Base-by-base conservation (phyloP, 78 protist genomes). In the Tieghemostelium lacteum region DNA sequence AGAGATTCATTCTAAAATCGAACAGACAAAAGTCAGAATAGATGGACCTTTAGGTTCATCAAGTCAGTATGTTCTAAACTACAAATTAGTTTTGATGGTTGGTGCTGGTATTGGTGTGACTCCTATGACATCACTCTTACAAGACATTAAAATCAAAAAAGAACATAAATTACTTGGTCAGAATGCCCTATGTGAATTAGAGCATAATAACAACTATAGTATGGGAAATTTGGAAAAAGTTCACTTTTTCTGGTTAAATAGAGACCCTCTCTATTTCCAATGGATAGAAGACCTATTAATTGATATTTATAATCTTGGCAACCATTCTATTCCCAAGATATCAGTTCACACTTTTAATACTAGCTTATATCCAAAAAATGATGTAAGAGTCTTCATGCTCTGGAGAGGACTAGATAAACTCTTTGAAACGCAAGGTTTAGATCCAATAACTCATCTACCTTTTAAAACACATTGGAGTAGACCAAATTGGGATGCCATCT, bases 31-130 rank as follows among this genome's bases (percentile, higher is more conserved):
- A 26, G 60, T 74, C 85, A 64, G 52, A 22, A 74, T 96, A 4
- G 98, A 96, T 54, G 98, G 98, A 16, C 97, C 97, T 37, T 96
- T 94, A 63, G 98, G 98, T 14, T 60, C 70, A 2, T 36, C 70
- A 1, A 31, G 39, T 29, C 85, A 74, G 60, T 74, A 74, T 39
- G 88, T 75, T 49, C 78, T 75, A 78, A 58, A 92, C n/a, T 76
- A 70, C 34, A 57, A 85, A 49, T 63, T 52, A 2, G 74, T 86
- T 36, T 75, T 96, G 22, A 12, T 86, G 8, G 86, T 93, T 17
- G 97, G 94, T 22, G 97, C 97, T 6, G 98, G 98, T 39, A 96
- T 96, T 36, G 98, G 98, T 50, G 73, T 83, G 19, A 49, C 73
- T 2, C 73, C 89, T 0, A 60, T 67, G 73, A 65, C 76, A 2